phyloP scores from a whole-genome alignment of 2,329 filamentous ascomycete species.

The Dothiorella sarmentorum region DNA sequence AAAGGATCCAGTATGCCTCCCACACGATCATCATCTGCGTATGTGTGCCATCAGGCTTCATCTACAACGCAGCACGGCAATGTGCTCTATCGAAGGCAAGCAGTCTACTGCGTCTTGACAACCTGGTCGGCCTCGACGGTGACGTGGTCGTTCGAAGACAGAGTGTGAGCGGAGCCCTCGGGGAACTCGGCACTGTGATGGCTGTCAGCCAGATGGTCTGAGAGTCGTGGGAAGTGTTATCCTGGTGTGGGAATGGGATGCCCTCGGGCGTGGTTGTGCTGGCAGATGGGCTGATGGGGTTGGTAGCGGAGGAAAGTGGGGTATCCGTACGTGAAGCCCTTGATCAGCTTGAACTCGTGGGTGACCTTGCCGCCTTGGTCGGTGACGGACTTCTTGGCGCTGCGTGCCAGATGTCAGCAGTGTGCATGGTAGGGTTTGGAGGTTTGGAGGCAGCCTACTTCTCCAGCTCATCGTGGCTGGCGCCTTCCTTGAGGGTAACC shows the following conservation, averaged over 20 bases:
- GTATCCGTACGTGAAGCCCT: conserved; percentile 79
- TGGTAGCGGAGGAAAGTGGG: not conserved
- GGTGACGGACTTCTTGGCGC: conserved; percentile 71
- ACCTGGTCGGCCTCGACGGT: conserved; percentile 73
- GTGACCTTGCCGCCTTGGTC: conserved; percentile 79
- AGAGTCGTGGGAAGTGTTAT: too few relatives aligned
- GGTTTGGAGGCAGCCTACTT: conserved; percentile 49
- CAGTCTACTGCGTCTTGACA: conserved; percentile 66
- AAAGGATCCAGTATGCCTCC: conserved; percentile 14
- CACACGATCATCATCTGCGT: conserved; percentile 16
- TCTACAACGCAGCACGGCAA: conserved; percentile 5
- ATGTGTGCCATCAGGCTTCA: not conserved
- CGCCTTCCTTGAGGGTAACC: conserved; percentile 76
- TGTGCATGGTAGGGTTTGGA: not conserved
- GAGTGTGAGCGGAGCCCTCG: conserved; percentile 61
- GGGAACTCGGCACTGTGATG: conserved; percentile 66
- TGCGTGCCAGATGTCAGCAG: conserved; percentile 35
- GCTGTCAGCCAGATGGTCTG: conserved; percentile 2
- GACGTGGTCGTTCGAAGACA: conserved; percentile 68
- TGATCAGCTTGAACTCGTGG: conserved; percentile 80
- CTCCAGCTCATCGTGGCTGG: conserved; percentile 63
- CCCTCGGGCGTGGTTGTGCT: not conserved
- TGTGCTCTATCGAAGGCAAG: not conserved
- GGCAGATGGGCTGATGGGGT: not conserved
- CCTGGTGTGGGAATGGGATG: too few relatives aligned